Conservation (phyloP, 441 rosid genomes). For the Gossypium aridum region DNA sequence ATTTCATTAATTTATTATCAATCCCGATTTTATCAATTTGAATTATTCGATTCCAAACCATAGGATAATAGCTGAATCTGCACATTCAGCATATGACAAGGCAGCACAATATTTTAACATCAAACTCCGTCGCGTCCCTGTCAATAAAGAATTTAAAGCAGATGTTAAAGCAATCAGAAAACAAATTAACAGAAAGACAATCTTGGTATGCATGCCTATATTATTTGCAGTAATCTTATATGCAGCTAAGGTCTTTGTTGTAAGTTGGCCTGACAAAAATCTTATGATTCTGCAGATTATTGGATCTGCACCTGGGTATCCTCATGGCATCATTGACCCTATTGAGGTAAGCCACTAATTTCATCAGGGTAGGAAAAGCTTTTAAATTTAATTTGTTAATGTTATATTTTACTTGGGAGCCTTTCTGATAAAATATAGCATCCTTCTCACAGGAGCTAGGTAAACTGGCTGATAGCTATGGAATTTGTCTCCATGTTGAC, state of each 20-base stretch:
- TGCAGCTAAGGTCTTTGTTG: conserved; percentile 7
- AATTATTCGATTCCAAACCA: conserved; percentile 16
- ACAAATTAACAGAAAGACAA: conserved; percentile 66
- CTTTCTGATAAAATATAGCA: background rate
- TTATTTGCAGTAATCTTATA: conserved; percentile 8
- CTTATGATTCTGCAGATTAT: conserved; percentile 59
- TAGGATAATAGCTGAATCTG: conserved; percentile 96
- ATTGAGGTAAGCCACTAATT: conserved; percentile 55
- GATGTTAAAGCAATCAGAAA: conserved; percentile 67
- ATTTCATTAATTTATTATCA: conserved; percentile 6
- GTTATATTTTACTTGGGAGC: background rate
- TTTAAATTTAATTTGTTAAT: conserved; percentile 10
- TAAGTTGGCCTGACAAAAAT: conserved; percentile 15
- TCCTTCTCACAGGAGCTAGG: conserved; percentile 73
- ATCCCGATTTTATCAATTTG: conserved; percentile 9
- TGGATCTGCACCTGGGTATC: conserved; percentile 97
- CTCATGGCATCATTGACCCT: conserved; percentile 97
- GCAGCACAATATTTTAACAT: conserved; percentile 94
- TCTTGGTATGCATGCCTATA: conserved; percentile 50
- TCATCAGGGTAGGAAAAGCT: background rate
- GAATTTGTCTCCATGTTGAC: conserved; percentile 92
- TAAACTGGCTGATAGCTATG: conserved; percentile 61
- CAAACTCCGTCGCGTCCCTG: conserved; percentile 90
- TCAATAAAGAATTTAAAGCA: conserved; percentile 73
- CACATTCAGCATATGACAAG: conserved; percentile 96